Evolutionary conservation across 2,329 filamentous ascomycete species (phyloP).

Genomic region (Neophaeococcomyces mojaviensis): DNA sequence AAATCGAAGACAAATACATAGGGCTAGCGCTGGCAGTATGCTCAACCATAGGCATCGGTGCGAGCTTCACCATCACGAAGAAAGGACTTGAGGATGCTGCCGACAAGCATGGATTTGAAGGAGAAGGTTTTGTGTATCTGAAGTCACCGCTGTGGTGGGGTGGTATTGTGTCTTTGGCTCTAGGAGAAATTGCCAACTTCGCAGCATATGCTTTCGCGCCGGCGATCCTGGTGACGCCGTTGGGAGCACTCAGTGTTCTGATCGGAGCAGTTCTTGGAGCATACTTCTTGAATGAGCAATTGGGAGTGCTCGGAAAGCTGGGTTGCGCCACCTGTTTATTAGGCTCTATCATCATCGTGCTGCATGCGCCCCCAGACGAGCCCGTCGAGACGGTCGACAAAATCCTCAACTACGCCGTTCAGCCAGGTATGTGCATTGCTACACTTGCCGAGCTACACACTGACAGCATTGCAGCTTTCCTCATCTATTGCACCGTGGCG

Average conservation of each 20-base stretch:
- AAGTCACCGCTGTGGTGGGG: constrained; percentile 97
- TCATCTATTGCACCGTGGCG: constrained; percentile 76
- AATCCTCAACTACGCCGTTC: constrained; percentile 82
- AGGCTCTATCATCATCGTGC: constrained; percentile 91
- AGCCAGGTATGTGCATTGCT: constrained; percentile 61
- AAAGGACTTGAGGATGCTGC: constrained; percentile 92
- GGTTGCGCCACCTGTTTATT: constrained; percentile 95
- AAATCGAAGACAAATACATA: constrained; percentile 34
- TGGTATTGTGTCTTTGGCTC: constrained; percentile 80
- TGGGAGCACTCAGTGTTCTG: constrained; percentile 87
- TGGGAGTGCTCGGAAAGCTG: constrained; percentile 85
- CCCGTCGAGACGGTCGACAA: constrained; percentile 86
- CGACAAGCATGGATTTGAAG: constrained; percentile 89
- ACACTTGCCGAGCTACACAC: not conserved
- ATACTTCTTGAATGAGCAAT: constrained; percentile 83
- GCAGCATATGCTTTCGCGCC: constrained; percentile 97
- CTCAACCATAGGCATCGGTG: constrained; percentile 54
- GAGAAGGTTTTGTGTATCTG: constrained; percentile 90
- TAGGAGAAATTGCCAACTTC: constrained; percentile 95
- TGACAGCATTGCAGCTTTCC: constrained; percentile 57
- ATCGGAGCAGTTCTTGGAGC: constrained; percentile 92
- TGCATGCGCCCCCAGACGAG: constrained; percentile 91
- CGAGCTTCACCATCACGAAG: constrained; percentile 98
- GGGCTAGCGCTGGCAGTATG: constrained; percentile 40
- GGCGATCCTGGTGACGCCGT: constrained; percentile 92